Base-by-base conservation (phyloP, 176 grass and related monocot species). In the Paspalum vaginatum region DNA sequence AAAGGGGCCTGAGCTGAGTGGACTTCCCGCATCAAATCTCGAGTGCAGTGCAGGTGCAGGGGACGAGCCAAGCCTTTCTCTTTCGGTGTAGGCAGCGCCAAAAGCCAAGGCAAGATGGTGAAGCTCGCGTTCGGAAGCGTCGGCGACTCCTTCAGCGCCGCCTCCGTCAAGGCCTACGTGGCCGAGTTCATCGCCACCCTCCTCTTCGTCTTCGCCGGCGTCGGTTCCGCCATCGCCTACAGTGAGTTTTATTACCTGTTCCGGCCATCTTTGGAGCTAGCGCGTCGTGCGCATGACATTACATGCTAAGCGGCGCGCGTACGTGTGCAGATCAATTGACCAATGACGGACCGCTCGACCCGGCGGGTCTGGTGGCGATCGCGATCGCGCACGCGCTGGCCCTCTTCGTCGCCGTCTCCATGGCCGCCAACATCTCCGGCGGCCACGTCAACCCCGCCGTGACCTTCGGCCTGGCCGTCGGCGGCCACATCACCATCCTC, bases 131-230 rank as follows among this genome's bases (percentile, higher is more conserved):
- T 97, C 68, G 94, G 94, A 49, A 92, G 77, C 81, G 72, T 79
- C 0, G 94, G 89, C 0, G 94, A 97, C 75, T 94, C 94, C 26
- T 92, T 97, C 76, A 92, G 94, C 58, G 17, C 46, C 51, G 56
- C 74, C 14, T 92, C 94, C 48, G 60, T 97, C 56, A 94, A 92
- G 89, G 46, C 91, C 44, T 97, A 97, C 66, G 67, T 97, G 47
- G 87, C 94, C 6, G 94, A 97, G 91, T 97, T 97, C 87, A 97
- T 97, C 61, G 94, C 94, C 79, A 97, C 94, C 11, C 94, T 97
- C 65, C 87, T 97, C 72, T 97, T 97, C 40, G 94, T 97, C 55
- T 97, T 97, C 76, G 94, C 94, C 41, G 94, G 94, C 61, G 94
- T 97, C 53, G 94, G 94, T 54, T 97, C 94, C 25, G 94, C 94